Evolutionary conservation across 108 stramenopile genomes (phyloP), one percentile per base, ranked within the genome.

Genomic region (Pseudonitzschia delicatissima): DNA sequence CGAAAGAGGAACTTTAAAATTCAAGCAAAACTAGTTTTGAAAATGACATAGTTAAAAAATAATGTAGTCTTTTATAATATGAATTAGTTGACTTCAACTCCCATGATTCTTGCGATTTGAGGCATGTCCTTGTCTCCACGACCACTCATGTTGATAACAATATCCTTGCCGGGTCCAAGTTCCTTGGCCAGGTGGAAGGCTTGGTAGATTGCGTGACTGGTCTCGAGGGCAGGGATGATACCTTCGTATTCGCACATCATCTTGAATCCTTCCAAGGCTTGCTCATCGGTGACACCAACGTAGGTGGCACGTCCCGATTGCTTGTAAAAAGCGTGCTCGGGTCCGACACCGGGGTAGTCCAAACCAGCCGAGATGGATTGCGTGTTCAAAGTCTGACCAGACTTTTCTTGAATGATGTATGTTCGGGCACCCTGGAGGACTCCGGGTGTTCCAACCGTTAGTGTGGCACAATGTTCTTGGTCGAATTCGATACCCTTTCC

Each of bases 71-170:
- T n/a, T n/a, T n/a, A n/a, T n/a, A n/a, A n/a, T n/a, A n/a, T 61
- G 5, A 61, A 11, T 34, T 42, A 40, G 87, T 86, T 86, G 21
- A 96, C 87, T 67, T 98, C 89, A 7, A 95, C 96, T 17, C 96
- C 96, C 88, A 96, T 91, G 58, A 91, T 87, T 65, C 72, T 86
- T 6, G 98, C 98, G 28, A 97, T 81, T 62, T 95, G 92, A 29
- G 93, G 87, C 96, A 97, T 96, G 72, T 98, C 96, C 85, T 98
- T 98, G 86, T 98, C 97, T 31, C 97, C 97, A 31, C 97, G 90
- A 2, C 96, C 97, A 80, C 88, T 90, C 84, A 98, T 87, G 69
- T 93, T 96, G 61, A 98, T 90, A 20, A 97, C 86, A 51, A 98
- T 76, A 67, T 89, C 81, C 78, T 95, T 92, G 60, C 87, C 97